Conservation (phyloP, 2,329 filamentous ascomycete genomes). For the Plectosphaerella plurivora region DNA sequence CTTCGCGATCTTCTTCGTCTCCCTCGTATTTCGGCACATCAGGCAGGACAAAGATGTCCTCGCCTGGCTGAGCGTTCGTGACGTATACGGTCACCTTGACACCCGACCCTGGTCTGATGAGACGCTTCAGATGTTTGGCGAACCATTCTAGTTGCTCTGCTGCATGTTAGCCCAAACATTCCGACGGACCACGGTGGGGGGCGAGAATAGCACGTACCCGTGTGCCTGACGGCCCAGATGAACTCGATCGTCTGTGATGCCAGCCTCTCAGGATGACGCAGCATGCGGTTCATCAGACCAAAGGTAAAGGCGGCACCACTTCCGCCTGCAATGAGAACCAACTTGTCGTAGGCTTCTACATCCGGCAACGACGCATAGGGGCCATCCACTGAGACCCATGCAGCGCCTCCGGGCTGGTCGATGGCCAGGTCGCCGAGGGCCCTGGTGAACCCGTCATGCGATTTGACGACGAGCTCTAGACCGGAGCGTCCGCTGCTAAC, state of each 20-base stretch:
- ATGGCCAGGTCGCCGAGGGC: slow-evolving; percentile 39
- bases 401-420: slow-evolving; percentile 30
- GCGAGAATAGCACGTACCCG: too few relatives aligned
- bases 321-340: slow-evolving; percentile 16
- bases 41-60: neutral
- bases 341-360: slow-evolving; percentile 18
- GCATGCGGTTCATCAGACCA: slow-evolving; percentile 9
- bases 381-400: slow-evolving; percentile 45
- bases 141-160: neutral
- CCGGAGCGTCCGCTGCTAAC: slow-evolving; percentile 32
- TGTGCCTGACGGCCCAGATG: slow-evolving; percentile 3
- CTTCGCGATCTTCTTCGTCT: neutral
- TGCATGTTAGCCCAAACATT: too few relatives aligned
- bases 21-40: neutral
- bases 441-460: slow-evolving; percentile 46
- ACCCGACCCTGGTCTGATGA: neutral
- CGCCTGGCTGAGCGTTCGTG: neutral
- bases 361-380: slow-evolving; percentile 49
- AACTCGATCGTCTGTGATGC: slow-evolving; percentile 1
- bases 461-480: slow-evolving; percentile 45
- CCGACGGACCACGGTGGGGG: too few relatives aligned
- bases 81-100: neutral
- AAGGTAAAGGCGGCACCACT: slow-evolving; percentile 19
- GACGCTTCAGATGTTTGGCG: neutral
- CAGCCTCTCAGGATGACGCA: neutral